Evolutionary conservation across 306 rosid genomes (phyloP), one percentile per base, ranked within the genome.

Genomic region (Vicia faba): DNA sequence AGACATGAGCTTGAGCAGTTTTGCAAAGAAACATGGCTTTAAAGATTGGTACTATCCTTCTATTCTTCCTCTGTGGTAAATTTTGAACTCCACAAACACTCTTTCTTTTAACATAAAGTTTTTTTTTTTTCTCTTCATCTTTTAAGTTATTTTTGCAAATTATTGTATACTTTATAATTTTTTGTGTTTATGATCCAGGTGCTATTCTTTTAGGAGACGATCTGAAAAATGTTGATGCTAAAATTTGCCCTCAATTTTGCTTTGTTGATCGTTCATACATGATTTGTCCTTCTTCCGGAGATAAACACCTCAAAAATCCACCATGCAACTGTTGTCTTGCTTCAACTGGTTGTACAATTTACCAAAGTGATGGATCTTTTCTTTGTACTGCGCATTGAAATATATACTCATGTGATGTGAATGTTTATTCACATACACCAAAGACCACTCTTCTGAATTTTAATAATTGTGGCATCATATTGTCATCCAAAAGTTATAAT

Each of bases 261-360:
- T 25, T 11, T 10, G 60, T 20, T 12, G 7, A 29, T 72, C 74
- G 7, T 15, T 28, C 31, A 36, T 80, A 84, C 67, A 84, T 80
- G 88, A 84, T 72, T 8, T 84, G 88, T 48, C 74, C 79, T n/a
- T 70, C 83, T 19, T 62, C 88, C 11, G 87, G 81, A 18, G 29
- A 51, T 15, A 0, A 59, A 11, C 85, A 67, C 4, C 79, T 84
- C 49, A 0, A 25, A 25, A 0, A n/a, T 26, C 81, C 88, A 49
- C 0, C 4, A 8, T 84, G 85, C 77, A 84, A 75, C 48, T 83
- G 85, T 6, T 83, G 83, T 64, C 25, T 77, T n/a, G 88, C 83
- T 11, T 8, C 63, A 8, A 16, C 5, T 0, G 85, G 85, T 2
- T 80, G 87, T 51, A 41, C 68, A 20, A 16, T 83, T 51, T 80